Percentiles rank a stretch among this genome's conserved stretches.
phyloP scores from a whole-genome alignment of 495 filamentous ascomycete genomes.

The Hypomontagnella submonticulosa region DNA sequence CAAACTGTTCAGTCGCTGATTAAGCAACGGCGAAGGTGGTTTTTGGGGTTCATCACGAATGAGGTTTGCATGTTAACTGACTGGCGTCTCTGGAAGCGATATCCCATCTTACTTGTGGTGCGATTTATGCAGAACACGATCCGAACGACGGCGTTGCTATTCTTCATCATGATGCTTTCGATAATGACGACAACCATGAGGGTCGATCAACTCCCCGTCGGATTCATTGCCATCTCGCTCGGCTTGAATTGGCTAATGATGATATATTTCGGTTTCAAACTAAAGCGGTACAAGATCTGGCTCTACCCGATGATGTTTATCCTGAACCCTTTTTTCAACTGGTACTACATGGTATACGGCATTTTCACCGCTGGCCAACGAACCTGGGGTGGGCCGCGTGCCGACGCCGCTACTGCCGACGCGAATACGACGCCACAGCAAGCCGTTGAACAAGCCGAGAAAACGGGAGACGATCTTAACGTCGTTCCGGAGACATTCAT shows the following conservation, averaged over 20 bases:
- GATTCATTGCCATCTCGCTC: conserved; percentile 94
- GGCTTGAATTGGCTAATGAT: conserved; percentile 96
- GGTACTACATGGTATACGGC: conserved; percentile 93
- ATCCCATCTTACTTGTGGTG: conserved; percentile 87
- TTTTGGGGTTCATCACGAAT: conserved; percentile 97
- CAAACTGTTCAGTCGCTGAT: conserved; percentile 86
- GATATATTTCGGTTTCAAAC: conserved; percentile 91
- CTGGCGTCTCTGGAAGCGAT: conserved; percentile 87
- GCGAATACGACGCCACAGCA: conserved; percentile 80
- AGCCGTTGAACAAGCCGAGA: conserved; percentile 82
- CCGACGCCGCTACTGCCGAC: conserved; percentile 89
- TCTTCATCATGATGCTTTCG: conserved; percentile 94
- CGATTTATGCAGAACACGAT: conserved; percentile 98
- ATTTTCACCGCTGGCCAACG: conserved; percentile 93
- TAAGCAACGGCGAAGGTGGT: conserved; percentile 97
- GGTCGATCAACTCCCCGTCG: conserved; percentile 82
- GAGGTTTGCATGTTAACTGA: conserved; percentile 99
- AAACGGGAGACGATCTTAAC: conserved; percentile 88
- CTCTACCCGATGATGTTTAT: conserved; percentile 97
- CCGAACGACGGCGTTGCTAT: conserved; percentile 91
- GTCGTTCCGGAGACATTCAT: conserved; percentile 92
- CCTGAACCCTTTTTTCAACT: conserved; percentile 97
- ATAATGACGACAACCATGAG: conserved; percentile 85
- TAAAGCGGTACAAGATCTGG: conserved; percentile 92
- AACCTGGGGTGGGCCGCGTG: conserved; percentile 95